Percentiles rank a stretch among this genome's conserved stretches.
phyloP scores from a whole-genome alignment of 352 stramenopile genomes.

The Phytophthora tubulina region DNA sequence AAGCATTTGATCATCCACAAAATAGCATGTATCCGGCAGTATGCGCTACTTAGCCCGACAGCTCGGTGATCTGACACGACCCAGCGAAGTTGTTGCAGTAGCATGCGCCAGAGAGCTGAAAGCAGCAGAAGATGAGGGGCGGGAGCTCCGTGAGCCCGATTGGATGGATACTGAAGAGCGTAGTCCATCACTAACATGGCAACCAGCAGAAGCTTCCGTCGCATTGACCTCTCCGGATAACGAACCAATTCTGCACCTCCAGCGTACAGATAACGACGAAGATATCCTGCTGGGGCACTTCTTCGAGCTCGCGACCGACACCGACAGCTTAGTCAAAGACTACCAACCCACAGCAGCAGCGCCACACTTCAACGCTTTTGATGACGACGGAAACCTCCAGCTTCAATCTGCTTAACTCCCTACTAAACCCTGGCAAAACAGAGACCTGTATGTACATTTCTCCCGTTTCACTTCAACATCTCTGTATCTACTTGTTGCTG shows the following conservation, averaged over 20 bases:
- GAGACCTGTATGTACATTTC: constrained; percentile 15
- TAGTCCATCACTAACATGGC: constrained; percentile 2
- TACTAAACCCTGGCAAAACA: background rate
- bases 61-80: constrained; percentile 44
- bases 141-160: constrained; percentile 8
- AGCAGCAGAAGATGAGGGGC: constrained; percentile 35
- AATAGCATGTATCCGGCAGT: constrained; percentile 47
- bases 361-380: constrained; percentile 44
- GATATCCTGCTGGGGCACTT: constrained; percentile 10
- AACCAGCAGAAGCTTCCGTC: constrained; percentile 7
- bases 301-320: constrained; percentile 13
- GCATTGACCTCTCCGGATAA: constrained; percentile 34
- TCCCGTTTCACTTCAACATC: background rate
- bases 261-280: constrained; percentile 23
- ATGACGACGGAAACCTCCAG: constrained; percentile 40
- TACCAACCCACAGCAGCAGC: constrained; percentile 13
- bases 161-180: constrained; percentile 20
- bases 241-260: constrained; percentile 25
- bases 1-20: background rate
- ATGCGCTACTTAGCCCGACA: constrained; percentile 61
- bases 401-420: constrained; percentile 21
- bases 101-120: constrained; percentile 22
- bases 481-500: constrained; percentile 13
- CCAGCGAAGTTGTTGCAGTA: constrained; percentile 61
- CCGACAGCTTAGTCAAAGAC: constrained; percentile 9